Base-by-base conservation (phyloP, 2,329 filamentous ascomycete species). In the Xylaria sp. region DNA sequence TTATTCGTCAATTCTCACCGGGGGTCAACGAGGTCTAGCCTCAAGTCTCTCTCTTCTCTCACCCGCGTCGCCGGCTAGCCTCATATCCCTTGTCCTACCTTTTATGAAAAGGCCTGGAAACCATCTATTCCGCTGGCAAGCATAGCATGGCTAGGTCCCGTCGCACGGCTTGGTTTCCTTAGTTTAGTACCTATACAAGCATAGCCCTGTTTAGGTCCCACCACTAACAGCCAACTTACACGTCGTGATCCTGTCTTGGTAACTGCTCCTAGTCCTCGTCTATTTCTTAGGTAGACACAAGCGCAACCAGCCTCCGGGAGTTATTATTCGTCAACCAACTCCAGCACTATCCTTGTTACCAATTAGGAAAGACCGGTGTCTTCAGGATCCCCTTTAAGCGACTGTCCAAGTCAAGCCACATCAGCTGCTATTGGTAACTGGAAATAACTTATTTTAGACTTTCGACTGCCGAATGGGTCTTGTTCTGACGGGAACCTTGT, bases 1-100 rank as follows among this genome's bases (percentile, higher is more conserved):
- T 58, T 57, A 68, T 69, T 69, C 66, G 69, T 55, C 66, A 71
- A 70, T 67, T 23, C 50, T 68, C 62, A 51, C 42, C 44, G 48
- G 60, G 55, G 55, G 21, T 35, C 27, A 35, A 53, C 51, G 63
- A 69, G 60, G 54, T 50, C 67, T 63, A 70, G 64, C 53, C 59
- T 70, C 60, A 37, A 59, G 69, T 55, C 60, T 60, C 42, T 48
- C 27, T 48, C 51, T 50, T 27, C 51, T 37, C 47, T n/a, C 58
- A 37, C 51, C 21, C 58, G 25, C 59, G n/a, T 65, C 37, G 44
- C 42, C 59, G 37, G 50, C 61, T 40, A 63, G 58, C 63, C 60
- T 68, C 65, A 68, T 59, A 42, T 32, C 55, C 48, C 57, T 60
- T 59, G 65, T 67, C 65, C 47, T 60, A 65, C 65, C 44, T 21